phyloP scores from a whole-genome alignment of 2,329 filamentous ascomycete species.

The Colletotrichum lindemuthianum region DNA sequence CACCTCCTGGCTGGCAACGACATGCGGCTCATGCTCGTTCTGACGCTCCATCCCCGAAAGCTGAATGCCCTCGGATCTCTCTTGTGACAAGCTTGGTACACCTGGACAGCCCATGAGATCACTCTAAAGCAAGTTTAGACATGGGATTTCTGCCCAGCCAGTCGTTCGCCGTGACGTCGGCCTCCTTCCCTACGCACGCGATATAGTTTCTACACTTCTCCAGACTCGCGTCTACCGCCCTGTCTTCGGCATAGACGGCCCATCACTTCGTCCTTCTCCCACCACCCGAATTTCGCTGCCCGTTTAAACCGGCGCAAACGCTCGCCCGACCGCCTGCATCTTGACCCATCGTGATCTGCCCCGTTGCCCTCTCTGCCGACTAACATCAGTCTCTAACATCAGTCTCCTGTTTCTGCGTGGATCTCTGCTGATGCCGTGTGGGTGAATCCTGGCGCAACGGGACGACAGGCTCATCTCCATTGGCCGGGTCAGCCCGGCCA shows the following conservation, averaged over 20 bases:
- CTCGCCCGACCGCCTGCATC: conserved; percentile 7
- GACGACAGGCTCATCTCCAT: no score
- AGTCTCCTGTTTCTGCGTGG: conserved; percentile 1
- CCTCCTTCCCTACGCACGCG: neutral
- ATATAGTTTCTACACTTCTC: neutral
- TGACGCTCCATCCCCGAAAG: conserved; percentile 7
- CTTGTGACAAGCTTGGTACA: conserved; percentile 31
- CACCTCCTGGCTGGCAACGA: conserved; percentile 1
- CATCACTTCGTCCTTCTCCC: neutral
- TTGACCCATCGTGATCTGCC: neutral
- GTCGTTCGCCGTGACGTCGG: conserved; percentile 4
- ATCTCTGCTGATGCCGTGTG: conserved; percentile 8
- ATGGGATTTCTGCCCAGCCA: conserved; percentile 14
- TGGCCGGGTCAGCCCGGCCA: neutral
- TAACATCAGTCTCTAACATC: neutral
- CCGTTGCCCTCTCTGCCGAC: neutral
- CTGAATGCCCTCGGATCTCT: conserved; percentile 19
- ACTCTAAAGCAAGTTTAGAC: conserved; percentile 11
- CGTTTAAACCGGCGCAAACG: conserved; percentile 1
- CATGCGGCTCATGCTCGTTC: conserved; percentile 10
- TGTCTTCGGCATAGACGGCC: no score
- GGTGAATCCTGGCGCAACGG: neutral
- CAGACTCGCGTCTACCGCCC: neutral
- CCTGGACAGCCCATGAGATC: conserved; percentile 7
- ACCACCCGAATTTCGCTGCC: conserved; percentile 3